A percentile compares a stretch with the other conserved stretches of the same genome.
These are phyloP conservation scores for Rhizopogon roseolus DNA, from an alignment of 768 basidiomycete species.

Conservation along the genomic window DNA sequence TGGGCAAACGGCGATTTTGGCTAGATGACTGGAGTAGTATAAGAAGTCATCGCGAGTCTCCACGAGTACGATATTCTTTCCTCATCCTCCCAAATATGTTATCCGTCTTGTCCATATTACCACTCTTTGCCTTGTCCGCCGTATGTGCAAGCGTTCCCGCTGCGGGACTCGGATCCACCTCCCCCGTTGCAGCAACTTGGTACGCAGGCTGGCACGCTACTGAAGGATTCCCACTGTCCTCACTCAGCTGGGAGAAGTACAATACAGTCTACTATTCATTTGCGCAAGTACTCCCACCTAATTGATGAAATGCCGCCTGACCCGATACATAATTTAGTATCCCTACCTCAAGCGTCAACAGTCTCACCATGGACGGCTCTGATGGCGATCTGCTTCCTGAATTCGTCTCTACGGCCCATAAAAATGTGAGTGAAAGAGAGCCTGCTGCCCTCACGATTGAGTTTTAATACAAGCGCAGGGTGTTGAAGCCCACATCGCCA, in stretches of 20 bases:
- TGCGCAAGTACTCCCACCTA: too few species aligned
- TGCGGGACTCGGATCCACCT: neutral
- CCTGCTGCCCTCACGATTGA: neutral
- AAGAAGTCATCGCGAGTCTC: neutral
- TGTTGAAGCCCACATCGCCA: constrained; percentile 51
- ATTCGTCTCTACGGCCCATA: constrained; percentile 46
- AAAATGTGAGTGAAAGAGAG: constrained; percentile 22
- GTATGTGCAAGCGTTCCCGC: neutral
- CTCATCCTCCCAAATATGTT: neutral
- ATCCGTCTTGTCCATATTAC: neutral
- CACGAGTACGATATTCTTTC: too few species aligned
- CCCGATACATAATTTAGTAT: constrained; percentile 13
- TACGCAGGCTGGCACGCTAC: constrained; percentile 63
- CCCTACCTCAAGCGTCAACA: constrained; percentile 28
- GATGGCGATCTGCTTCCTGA: constrained; percentile 46
- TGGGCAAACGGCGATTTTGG: too few species aligned
- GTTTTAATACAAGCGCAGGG: constrained; percentile 27
- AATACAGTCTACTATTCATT: constrained; percentile 68
- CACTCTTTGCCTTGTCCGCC: neutral
- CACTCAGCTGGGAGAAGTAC: constrained; percentile 68
- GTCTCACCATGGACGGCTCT: constrained; percentile 33
- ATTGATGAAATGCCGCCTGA: neutral
- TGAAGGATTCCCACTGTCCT: constrained; percentile 44
- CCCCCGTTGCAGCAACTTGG: constrained; percentile 49
- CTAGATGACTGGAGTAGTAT: neutral